Conservation (phyloP, 1,284 basidiomycete genomes). For the Naganishia sp. region DNA sequence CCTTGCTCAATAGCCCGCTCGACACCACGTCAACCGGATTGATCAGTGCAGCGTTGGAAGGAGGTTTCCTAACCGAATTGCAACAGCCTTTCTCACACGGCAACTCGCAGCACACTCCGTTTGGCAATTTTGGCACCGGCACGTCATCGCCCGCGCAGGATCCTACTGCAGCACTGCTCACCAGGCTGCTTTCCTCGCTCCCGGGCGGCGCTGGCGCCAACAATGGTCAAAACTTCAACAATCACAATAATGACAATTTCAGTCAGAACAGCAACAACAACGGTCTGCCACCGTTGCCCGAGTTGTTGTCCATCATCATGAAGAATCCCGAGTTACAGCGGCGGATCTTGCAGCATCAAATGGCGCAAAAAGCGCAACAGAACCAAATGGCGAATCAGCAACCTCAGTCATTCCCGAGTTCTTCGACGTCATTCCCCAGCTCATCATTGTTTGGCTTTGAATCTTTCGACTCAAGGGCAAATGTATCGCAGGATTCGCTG, state of each 20-base stretch:
- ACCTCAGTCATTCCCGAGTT: conserved; percentile 19
- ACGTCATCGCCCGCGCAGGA: not conserved
- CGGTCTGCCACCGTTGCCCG: conserved; percentile 19
- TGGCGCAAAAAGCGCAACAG: conserved; percentile 25
- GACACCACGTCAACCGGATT: conserved; percentile 10
- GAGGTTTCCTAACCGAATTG: conserved; percentile 11
- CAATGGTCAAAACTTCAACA: no score
- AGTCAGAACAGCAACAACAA: conserved; percentile 1
- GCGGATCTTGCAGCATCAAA: conserved; percentile 22
- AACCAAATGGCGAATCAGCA: conserved; percentile 23
- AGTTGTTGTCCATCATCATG: conserved; percentile 19
- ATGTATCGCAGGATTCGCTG: not conserved
- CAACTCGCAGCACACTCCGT: conserved; percentile 6
- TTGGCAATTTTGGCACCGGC: conserved; percentile 16
- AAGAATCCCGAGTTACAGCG: conserved; percentile 26
- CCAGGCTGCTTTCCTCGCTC: conserved; percentile 5
- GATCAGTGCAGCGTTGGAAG: conserved; percentile 19
- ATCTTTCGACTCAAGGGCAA: conserved; percentile 6
- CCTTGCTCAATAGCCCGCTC: conserved; percentile 1
- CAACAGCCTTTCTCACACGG: conserved; percentile 19
- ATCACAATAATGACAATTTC: conserved; percentile 11
- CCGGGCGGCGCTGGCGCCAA: not conserved
- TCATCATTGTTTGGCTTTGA: conserved; percentile 18
- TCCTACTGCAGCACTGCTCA: conserved; percentile 16
- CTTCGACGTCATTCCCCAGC: conserved; percentile 3